Conservation (phyloP, 2,329 filamentous ascomycete genomes). For the Polychaeton citri region DNA sequence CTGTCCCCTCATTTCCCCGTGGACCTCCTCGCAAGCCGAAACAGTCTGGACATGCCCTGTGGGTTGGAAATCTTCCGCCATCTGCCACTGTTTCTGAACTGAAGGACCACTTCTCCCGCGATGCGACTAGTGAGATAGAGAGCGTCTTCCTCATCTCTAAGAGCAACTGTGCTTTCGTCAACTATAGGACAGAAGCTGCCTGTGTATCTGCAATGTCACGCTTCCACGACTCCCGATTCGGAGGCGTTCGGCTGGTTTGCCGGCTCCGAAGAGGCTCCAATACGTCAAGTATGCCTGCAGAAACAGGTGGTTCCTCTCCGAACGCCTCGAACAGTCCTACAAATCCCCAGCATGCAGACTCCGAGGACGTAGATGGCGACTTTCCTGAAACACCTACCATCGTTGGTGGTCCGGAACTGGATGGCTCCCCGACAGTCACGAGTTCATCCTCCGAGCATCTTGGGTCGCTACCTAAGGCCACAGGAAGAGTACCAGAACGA, state of each 20-base stretch:
- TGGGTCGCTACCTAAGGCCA: constrained; percentile 12
- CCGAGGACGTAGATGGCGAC: neutral
- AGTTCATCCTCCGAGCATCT: constrained; percentile 8
- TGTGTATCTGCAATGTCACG: constrained; percentile 67
- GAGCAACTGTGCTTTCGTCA: constrained; percentile 94
- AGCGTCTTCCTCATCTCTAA: constrained; percentile 91
- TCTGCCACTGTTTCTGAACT: constrained; percentile 68
- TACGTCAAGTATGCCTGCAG: constrained; percentile 4
- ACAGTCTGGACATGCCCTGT: constrained; percentile 73
- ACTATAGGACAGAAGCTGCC: constrained; percentile 69
- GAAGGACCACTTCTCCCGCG: constrained; percentile 81
- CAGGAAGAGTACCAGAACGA: constrained; percentile 46
- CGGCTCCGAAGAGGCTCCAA: constrained; percentile 47
- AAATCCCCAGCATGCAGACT: neutral
- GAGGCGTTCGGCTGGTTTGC: constrained; percentile 74
- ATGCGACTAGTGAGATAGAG: constrained; percentile 62
- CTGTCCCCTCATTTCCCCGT: constrained; percentile 31
- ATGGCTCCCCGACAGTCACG: neutral
- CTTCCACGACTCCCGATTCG: constrained; percentile 83
- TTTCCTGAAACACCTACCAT: constrained; percentile 2
- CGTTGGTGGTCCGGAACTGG: neutral
- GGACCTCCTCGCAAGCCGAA: constrained; percentile 55
- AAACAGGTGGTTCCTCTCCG: neutral
- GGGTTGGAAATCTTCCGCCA: constrained; percentile 88
- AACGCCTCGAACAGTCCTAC: neutral